Evolutionary conservation across 2,329 filamentous ascomycete genomes (phyloP), one percentile per base, ranked within the genome.

Genomic region (Sphaceloma murrayae): DNA sequence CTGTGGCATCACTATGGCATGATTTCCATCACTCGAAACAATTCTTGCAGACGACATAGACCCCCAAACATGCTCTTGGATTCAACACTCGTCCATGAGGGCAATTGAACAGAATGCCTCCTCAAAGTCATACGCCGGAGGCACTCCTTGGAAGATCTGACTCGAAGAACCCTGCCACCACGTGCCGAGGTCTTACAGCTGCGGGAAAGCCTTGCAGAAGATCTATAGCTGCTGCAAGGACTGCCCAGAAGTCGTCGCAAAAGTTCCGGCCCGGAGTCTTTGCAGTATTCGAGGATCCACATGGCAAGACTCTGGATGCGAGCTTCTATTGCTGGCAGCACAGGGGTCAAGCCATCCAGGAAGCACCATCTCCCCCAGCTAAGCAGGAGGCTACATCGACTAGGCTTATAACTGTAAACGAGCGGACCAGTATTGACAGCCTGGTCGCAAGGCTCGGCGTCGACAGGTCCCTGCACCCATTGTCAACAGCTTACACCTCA

Each of bases 241-340:
- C 64, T 36, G 52, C 57, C 38, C 52, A 59, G 50, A 54, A 62
- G 46, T 48, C 54, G 47, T 17, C 27, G 42, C 59, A 57, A 32
- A 54, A 48, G 52, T 34, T 34, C 56, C 50, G 47, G 54, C 52
- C 43, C 39, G 64, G 64, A 8, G 64, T 67, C 2, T 55, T 68
- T 4, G 66, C 54, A 9, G 58, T 69, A 2, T 55, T 62, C 2
- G 61, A 64, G 7, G 72, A 77, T 48, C 70, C 74, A 2, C 65
- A 68, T 46, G 71, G 76, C 36, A 73, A 77, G 49, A 45, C 49
- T 8, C 69, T 65, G 24, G 76, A 79, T 47, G 62, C 64, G 3
- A 69, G 65, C n/a, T 74, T 80, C 39, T 95, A 87, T 65, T 96
- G 89, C 69, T 94, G 85, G 82, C 87, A 95, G 61, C 91, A 98